These are phyloP conservation scores for Candida krabiensis DNA, from an alignment of 805 yeast species.

Conservation along the genomic window DNA sequence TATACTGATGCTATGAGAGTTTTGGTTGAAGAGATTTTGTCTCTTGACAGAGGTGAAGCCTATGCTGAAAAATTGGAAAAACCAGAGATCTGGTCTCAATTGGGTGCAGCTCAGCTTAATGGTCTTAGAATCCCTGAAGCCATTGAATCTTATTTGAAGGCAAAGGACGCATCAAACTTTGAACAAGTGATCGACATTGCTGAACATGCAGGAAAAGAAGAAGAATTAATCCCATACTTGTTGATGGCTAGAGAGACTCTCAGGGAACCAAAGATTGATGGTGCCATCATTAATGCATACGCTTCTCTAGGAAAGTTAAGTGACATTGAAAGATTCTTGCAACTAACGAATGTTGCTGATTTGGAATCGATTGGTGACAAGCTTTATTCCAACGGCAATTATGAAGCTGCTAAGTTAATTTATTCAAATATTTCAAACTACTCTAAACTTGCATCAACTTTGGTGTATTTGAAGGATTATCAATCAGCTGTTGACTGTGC, in stretches of 20 bases:
- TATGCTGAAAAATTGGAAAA: slow-evolving; percentile 88
- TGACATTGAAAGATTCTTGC: slow-evolving; percentile 83
- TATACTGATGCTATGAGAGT: slow-evolving; percentile 82
- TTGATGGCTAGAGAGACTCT: slow-evolving; percentile 88
- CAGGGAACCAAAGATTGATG: slow-evolving; percentile 91
- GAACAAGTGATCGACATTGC: slow-evolving; percentile 92
- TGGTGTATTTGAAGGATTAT: slow-evolving; percentile 87
- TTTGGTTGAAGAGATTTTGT: slow-evolving; percentile 87
- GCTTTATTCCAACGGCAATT: slow-evolving; percentile 75
- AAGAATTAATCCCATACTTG: slow-evolving; percentile 84
- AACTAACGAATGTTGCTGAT: slow-evolving; percentile 90
- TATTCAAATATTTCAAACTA: slow-evolving; percentile 87
- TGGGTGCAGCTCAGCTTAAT: slow-evolving; percentile 94
- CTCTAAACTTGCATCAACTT: slow-evolving; percentile 94
- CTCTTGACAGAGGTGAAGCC: slow-evolving; percentile 90
- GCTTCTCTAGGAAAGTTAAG: slow-evolving; percentile 73
- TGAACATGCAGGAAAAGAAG: slow-evolving; percentile 94
- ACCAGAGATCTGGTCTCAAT: slow-evolving; percentile 89
- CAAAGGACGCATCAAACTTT: slow-evolving; percentile 87
- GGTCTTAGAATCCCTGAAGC: slow-evolving; percentile 93
- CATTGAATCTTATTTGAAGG: slow-evolving; percentile 85
- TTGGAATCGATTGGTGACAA: slow-evolving; percentile 90
- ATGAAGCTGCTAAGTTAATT: slow-evolving; percentile 89
- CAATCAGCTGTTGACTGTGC: slow-evolving; percentile 99
- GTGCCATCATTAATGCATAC: slow-evolving; percentile 83